Base-by-base conservation (phyloP, 2,329 filamentous ascomycete genomes). In the Chaetomium sp. region DNA sequence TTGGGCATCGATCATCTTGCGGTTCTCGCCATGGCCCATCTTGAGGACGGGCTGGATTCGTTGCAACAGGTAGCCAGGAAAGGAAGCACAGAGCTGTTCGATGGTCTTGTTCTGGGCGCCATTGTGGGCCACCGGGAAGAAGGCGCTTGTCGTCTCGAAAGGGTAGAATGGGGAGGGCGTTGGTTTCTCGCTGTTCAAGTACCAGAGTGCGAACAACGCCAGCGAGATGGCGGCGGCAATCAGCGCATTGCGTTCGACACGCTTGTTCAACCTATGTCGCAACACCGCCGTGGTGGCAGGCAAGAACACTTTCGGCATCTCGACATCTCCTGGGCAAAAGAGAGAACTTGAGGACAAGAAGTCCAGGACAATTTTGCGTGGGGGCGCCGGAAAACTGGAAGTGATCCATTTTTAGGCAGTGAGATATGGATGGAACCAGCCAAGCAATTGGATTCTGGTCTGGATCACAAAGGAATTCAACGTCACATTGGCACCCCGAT, bases 1-100 rank as follows among this genome's bases (percentile, higher is more conserved):
- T 60, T 85, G 83, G 3, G 81, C 78, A 31, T 80, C 75, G 25
- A 78, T 68, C 60, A 78, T 77, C 50, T 78, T 74, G 7, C 73
- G 70, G 38, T 70, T 62, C 60, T 83, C 82, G 63, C 77, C 78
- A 60, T 79, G 78, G 57, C 82, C 81, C 54, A 80, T 81, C 71
- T 83, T 83, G 51, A 85, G 72, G 4, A 83, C 77, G 1, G 72
- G 71, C 57, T 75, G 73, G 57, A 75, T 70, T 19, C 67, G 64
- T 21, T 68, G 45, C n/a, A 69, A 60, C 4, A 74, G 60, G 54
- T 74, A 65, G 56, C 61, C 49, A 4, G 74, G 74, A 45, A 75
- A 75, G 16, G 69, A 70, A 13, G 65, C 55, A 66, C 74, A 75
- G 16, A 75, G 67, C 47, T 73, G 65, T 13, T 70, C 58, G 42